These are phyloP conservation scores for Grigorovia yakushimaensis DNA, from an alignment of 805 yeast species.

Conservation along the genomic window DNA sequence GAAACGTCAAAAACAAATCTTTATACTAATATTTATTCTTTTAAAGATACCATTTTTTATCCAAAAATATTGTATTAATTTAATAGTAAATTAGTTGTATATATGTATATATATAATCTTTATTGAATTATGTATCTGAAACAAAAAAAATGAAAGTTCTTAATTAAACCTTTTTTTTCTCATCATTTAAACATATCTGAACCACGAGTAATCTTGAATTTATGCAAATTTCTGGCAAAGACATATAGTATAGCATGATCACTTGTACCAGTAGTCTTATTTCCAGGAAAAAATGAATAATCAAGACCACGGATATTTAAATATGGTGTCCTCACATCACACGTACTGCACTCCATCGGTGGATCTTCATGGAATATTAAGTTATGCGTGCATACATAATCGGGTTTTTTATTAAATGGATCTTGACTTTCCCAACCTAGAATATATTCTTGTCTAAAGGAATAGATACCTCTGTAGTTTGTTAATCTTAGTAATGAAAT, in stretches of 20 bases:
- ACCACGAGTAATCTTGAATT: constrained; percentile 3
- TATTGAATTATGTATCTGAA: no score
- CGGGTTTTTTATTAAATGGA: constrained; percentile 4
- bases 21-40: no score
- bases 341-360: constrained; percentile 8
- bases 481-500: constrained; percentile 21
- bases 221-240: background rate
- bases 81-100: no score
- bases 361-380: constrained; percentile 3
- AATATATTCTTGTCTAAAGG: constrained; percentile 24
- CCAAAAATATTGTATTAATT: no score
- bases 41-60: no score
- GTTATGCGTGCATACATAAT: constrained; percentile 8
- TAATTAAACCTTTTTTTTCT: background rate
- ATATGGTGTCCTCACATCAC: constrained; percentile 15
- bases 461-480: constrained; percentile 20
- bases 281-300: constrained; percentile 12
- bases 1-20: background rate
- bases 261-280: constrained; percentile 4
- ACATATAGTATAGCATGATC: constrained; percentile 14
- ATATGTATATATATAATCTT: no score
- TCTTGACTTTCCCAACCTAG: constrained; percentile 21
- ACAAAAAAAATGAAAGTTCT: no score
- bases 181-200: background rate
- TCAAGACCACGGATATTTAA: constrained; percentile 16